These are phyloP conservation scores for Taiozyma sp. DNA, from an alignment of 1,139 yeast species.

Conservation along the genomic window DNA sequence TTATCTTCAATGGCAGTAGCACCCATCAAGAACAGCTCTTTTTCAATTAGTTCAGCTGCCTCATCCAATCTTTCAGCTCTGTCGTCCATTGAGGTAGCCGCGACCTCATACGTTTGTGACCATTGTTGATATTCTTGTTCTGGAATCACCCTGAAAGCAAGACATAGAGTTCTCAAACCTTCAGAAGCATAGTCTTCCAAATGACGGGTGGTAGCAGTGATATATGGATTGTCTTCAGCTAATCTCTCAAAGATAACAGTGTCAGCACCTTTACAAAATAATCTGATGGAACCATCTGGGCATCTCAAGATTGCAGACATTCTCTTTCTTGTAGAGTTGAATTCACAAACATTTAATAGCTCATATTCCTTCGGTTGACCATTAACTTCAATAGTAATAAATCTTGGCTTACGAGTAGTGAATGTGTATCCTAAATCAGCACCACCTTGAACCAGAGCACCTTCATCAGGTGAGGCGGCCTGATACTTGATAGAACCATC, in stretches of 20 bases:
- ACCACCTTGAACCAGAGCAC: conserved; percentile 97
- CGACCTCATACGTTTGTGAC: conserved; percentile 57
- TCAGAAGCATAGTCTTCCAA: conserved; percentile 96
- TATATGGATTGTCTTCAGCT: conserved; percentile 70
- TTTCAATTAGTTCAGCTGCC: conserved; percentile 83
- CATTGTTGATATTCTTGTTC: conserved; percentile 74
- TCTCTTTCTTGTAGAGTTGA: conserved; percentile 94
- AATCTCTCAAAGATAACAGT: conserved; percentile 89
- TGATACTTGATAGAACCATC: conserved; percentile 79
- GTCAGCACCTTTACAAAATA: conserved; percentile 97
- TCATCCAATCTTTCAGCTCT: conserved; percentile 74
- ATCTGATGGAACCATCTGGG: conserved; percentile 87
- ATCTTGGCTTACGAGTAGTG: conserved; percentile 77
- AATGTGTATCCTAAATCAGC: conserved; percentile 83
- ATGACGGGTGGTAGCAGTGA: conserved; percentile 77
- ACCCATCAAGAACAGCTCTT: conserved; percentile 73
- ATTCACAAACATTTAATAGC: conserved; percentile 86
- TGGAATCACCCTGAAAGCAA: conserved; percentile 78
- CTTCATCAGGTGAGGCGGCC: conserved; percentile 99
- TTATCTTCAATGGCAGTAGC: conserved; percentile 99
- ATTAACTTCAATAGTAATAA: conserved; percentile 58
- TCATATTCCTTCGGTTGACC: conserved; percentile 51
- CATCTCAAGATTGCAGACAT: conserved; percentile 94
- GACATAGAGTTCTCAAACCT: conserved; percentile 90
- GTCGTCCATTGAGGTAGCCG: conserved; percentile 74